phyloP scores from a whole-genome alignment of 768 basidiomycete genomes.

The Panellus pusillus region DNA sequence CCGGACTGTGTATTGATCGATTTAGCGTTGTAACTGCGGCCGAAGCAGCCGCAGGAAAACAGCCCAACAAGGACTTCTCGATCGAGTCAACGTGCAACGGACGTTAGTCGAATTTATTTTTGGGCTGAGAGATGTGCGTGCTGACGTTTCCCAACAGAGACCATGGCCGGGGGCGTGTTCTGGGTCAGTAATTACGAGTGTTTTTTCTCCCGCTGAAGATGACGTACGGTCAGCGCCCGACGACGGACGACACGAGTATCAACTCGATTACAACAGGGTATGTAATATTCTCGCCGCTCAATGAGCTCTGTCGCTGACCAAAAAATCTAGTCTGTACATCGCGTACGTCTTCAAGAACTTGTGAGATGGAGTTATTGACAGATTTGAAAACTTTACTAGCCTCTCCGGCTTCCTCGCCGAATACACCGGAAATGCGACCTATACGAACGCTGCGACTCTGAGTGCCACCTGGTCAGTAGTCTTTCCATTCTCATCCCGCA shows the following conservation, averaged over 20 bases:
- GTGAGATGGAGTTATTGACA: not conserved
- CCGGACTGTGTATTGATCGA: not conserved
- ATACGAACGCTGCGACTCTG: conserved; percentile 45
- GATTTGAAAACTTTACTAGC: conserved; percentile 26
- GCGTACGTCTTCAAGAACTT: conserved; percentile 29
- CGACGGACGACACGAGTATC: conserved; percentile 39
- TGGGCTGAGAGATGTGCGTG: not conserved
- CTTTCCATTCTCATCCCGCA: not conserved
- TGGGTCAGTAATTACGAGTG: conserved; percentile 36
- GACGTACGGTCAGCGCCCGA: conserved; percentile 37
- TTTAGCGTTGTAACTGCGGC: conserved; percentile 43
- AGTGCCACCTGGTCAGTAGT: conserved; percentile 38
- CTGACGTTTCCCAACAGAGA: conserved; percentile 27
- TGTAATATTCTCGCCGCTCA: conserved; percentile 8
- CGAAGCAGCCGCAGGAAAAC: conserved; percentile 36
- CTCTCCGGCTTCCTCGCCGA: conserved; percentile 52
- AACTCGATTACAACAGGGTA: conserved; percentile 57
- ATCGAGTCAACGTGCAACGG: conserved; percentile 45
- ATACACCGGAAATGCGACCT: conserved; percentile 43
- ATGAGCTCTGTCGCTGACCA: not conserved
- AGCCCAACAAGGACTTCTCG: conserved; percentile 42
- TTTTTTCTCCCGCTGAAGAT: not conserved
- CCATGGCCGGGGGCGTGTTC: conserved; percentile 57
- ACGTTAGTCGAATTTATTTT: conserved; percentile 28
- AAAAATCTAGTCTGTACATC: conserved; percentile 34